Evolutionary conservation across 73 alveolate species (phyloP).

Genomic region (Symbiodinium natans): DNA sequence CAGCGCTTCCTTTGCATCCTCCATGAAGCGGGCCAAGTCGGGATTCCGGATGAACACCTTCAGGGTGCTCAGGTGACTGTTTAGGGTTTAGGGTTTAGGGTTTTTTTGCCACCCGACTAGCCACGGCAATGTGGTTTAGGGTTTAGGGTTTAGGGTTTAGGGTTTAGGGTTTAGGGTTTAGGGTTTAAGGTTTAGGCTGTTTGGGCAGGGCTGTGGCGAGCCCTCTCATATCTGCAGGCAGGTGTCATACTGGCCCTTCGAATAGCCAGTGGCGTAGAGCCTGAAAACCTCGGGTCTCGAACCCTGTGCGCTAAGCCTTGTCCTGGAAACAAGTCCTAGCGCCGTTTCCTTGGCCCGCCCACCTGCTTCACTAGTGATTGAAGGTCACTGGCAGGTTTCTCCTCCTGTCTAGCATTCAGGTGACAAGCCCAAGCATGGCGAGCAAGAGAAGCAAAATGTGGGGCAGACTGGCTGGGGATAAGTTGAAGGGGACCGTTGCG

Average conservation of each 20-base stretch:
- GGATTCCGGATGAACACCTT: constrained; percentile 82
- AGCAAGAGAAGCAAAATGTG: no score
- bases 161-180: background rate
- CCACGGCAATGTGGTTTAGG: no score
- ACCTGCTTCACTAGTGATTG: constrained; percentile 75
- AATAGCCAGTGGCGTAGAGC: constrained; percentile 81
- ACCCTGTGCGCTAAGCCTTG: no score
- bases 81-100: background rate
- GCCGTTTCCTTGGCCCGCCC: no score
- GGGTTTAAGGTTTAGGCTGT: background rate
- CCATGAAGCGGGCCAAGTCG: constrained; percentile 66
- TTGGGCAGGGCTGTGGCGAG: no score
- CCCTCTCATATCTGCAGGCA: background rate
- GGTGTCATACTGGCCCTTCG: constrained; percentile 65
- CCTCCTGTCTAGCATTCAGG: constrained; percentile 6
- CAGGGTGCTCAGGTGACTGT: background rate
- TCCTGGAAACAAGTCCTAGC: no score
- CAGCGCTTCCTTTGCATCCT: constrained; percentile 20
- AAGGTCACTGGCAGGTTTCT: constrained; percentile 11
- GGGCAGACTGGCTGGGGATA: no score
- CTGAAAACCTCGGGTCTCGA: constrained; percentile 23
- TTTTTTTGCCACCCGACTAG: no score
- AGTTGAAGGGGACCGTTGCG: no score
- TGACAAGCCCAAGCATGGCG: no score
- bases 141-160: background rate